Base-by-base conservation (phyloP, 768 basidiomycete species). In the Gymnopilus dilepis region DNA sequence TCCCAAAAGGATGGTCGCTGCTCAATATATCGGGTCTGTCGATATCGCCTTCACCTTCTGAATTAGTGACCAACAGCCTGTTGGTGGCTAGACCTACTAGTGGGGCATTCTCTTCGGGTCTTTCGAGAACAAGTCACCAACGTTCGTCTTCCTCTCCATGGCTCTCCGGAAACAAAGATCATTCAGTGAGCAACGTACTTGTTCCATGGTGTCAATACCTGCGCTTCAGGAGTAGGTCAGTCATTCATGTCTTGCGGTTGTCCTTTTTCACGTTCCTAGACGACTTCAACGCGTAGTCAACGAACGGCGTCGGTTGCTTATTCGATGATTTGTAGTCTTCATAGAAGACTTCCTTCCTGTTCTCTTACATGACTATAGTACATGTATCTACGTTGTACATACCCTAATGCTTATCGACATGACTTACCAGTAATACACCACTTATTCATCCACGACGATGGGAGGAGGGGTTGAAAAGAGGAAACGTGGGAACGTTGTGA, bases 1-100 rank as follows among this genome's bases (percentile, higher is more conserved):
- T 40, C 48, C 51, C 52, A 2, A 60, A n/a, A 5, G 59, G 59
- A 52, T 40, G 19, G 43, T 60, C 41, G 37, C 43, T 33, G 41
- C 13, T 40, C 38, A 40, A n/a, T 15, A 40, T 6, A 11, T 6
- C 13, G n/a, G n/a, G n/a, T 5, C 6, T 40, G 13, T 40, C 4
- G 38, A 15, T n/a, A 15, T 40, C 13, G 4, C n/a, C 4, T 5
- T 40, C 13, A 40, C n/a, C 38, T 15, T 40, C 38, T 40, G 38
- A 5, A 40, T 11, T 5, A 4, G 3, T 40, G 38, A 15, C 13
- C n/a, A n/a, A 40, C 34, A 37, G 34, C 13, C 7, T 13, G 6
- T 13, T 7, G 34, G 6, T 37, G 6, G 13, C 34, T 37, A 7
- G 34, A 13, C 34, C 6, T 37, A 7, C 34, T 37, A 37, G 34